These are phyloP conservation scores for Penicillium sumatraense DNA, from an alignment of 2,329 filamentous ascomycete species.

Conservation along the genomic window DNA sequence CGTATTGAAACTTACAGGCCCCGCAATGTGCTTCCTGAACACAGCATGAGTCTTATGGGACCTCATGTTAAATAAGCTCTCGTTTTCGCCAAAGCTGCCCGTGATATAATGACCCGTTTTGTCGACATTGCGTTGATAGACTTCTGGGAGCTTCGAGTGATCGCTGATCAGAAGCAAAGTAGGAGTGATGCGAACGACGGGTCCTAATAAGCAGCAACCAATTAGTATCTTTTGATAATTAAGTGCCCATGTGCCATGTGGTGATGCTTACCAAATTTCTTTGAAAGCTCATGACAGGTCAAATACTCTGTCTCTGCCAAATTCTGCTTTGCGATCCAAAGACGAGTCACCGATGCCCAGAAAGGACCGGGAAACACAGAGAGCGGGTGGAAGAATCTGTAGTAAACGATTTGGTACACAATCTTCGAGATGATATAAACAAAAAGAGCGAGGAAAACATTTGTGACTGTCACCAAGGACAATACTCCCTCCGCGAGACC, in stretches of 20 bases:
- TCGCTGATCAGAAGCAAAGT: slow-evolving; percentile 59
- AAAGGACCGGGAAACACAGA: slow-evolving; percentile 59
- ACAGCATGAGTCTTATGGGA: slow-evolving; percentile 56
- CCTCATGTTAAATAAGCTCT: slow-evolving; percentile 63
- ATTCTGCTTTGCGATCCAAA: slow-evolving; percentile 61
- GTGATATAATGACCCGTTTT: slow-evolving; percentile 65
- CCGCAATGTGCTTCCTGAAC: slow-evolving; percentile 60
- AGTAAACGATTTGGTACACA: slow-evolving; percentile 45
- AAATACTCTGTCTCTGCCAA: slow-evolving; percentile 52
- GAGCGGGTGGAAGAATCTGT: slow-evolving; percentile 58
- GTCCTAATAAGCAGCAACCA: slow-evolving; percentile 41
- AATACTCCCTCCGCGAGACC: slow-evolving; percentile 28
- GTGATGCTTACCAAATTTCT: slow-evolving; percentile 51
- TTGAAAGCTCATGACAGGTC: slow-evolving; percentile 48
- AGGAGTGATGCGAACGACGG: slow-evolving; percentile 58
- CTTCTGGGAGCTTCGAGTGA: slow-evolving; percentile 58
- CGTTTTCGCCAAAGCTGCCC: slow-evolving; percentile 60
- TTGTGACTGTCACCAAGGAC: slow-evolving; percentile 33
- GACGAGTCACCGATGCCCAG: slow-evolving; percentile 56
- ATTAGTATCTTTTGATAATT: background rate
- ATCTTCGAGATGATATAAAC: slow-evolving; percentile 30
- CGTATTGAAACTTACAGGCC: slow-evolving; percentile 40
- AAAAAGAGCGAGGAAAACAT: slow-evolving; percentile 26
- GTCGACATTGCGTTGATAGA: slow-evolving; percentile 61
- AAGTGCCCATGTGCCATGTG: background rate